Evolutionary conservation across 768 basidiomycete species (phyloP).

Genomic region (Neoboletus brunneissimus): DNA sequence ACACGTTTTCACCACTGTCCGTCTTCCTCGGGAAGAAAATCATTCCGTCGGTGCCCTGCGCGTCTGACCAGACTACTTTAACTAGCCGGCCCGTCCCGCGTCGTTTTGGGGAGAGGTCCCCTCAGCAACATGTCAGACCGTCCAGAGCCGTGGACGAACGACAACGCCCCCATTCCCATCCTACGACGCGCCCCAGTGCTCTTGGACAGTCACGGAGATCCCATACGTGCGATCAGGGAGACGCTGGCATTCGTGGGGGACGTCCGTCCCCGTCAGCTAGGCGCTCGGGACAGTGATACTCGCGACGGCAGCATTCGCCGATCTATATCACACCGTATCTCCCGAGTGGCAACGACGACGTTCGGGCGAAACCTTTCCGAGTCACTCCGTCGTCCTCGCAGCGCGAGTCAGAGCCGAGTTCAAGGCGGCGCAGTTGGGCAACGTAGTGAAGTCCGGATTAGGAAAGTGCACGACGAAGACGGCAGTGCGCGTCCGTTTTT

Average conservation of each 20-base stretch:
- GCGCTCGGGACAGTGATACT: neutral
- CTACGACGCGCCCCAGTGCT: conserved; percentile 41
- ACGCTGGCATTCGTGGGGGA: conserved; percentile 1
- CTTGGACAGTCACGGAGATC: conserved; percentile 31
- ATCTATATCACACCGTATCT: conserved; percentile 38
- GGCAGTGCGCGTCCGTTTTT: neutral
- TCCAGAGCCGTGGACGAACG: neutral
- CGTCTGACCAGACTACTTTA: neutral
- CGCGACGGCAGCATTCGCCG: conserved; percentile 22
- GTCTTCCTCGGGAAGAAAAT: neutral
- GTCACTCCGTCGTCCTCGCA: conserved; percentile 16
- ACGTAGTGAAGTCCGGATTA: conserved; percentile 18
- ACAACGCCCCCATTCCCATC: conserved; percentile 16
- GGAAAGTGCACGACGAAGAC: conserved; percentile 14
- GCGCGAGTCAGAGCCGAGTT: conserved; percentile 2
- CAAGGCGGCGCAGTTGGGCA: neutral
- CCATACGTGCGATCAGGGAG: conserved; percentile 8
- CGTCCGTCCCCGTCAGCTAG: neutral
- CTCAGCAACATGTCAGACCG: conserved; percentile 12
- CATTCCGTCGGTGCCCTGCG: neutral
- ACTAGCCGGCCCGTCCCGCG: neutral
- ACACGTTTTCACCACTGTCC: neutral
- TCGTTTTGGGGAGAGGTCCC: neutral
- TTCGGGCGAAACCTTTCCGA: conserved; percentile 31
- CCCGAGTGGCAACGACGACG: conserved; percentile 29